Evolutionary conservation across 495 filamentous ascomycete genomes (phyloP), one percentile per base, ranked within the genome.

Genomic region (Darksidea phi): DNA sequence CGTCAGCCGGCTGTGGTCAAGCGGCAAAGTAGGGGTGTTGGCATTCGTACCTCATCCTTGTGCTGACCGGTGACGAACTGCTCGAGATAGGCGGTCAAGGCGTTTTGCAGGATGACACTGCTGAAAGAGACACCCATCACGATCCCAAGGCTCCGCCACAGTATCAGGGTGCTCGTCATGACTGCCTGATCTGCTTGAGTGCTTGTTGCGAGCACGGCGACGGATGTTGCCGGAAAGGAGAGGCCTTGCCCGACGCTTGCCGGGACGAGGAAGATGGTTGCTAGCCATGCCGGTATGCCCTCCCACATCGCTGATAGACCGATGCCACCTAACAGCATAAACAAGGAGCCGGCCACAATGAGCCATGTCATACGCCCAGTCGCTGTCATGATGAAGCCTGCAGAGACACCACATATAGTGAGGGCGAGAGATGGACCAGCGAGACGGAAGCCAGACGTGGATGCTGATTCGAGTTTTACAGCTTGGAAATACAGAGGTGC

Each of bases 401-500:
- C 84, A 0, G 80, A 73, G 0, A 87, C 80, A 28, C 86, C 86
- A 6, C 81, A 78, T 0, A 74, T 48, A 11, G 86, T 87, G 37
- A 83, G 73, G 0, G 82, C 80, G 12, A 83, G 59, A 0, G 83
- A 82, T 25, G 84, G 82, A 38, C 83, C 74, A 10, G 89, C 75
- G 46, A 93, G 83, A 42, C 86, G 80, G 3, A 90, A 78, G 11
- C 89, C 89, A 0, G 89, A 90, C 17, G 77, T 77, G 8, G 88
- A 88, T 23, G 89, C 85, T 20, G 76, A 81, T 12, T 87, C 84
- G 41, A 90, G 80, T 63, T 88, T 85, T 47, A 91, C 88, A 26
- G 85, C 87, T 72, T 91, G 88, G 74, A 91, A 93, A 76, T 85
- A 93, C 20, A 93, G 75, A 0, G 88, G 88, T 49, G 86, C 81